Percentiles rank a stretch among this genome's conserved stretches.
phyloP scores from a whole-genome alignment of 176 grass and related monocot species.

The Puya raimondii region DNA sequence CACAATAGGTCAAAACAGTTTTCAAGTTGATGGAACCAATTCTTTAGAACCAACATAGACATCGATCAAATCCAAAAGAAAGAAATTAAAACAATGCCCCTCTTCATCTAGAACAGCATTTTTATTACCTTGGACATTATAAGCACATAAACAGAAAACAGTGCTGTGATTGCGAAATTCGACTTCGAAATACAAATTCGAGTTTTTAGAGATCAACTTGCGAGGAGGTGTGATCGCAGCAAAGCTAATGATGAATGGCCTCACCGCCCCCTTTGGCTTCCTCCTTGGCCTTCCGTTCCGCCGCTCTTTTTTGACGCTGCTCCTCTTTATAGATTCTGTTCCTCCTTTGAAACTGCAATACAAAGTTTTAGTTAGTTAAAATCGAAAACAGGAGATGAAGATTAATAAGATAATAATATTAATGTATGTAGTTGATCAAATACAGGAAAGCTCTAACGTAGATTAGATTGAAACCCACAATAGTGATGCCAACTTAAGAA shows the following conservation, averaged over 20 bases:
- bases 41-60: not conserved
- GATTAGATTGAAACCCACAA: too few relatives aligned
- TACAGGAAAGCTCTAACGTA: not conserved
- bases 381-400: not conserved
- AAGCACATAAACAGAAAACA: constrained; percentile 1
- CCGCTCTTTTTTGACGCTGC: constrained; percentile 78
- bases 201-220: not conserved
- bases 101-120: not conserved
- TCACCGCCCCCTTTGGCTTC: constrained; percentile 31
- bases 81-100: too few relatives aligned
- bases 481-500: too few relatives aligned
- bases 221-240: not conserved
- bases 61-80: not conserved
- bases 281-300: constrained; percentile 54
- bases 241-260: constrained; percentile 40
- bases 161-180: not conserved
- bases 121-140: constrained; percentile 2
- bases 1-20: not conserved
- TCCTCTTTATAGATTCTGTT: constrained; percentile 99
- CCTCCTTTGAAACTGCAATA: constrained; percentile 81
- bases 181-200: not conserved
- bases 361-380: not conserved
- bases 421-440: not conserved
- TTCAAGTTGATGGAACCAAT: not conserved
- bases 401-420: not conserved